phyloP scores from a whole-genome alignment of 163 green algal genomes.

The Coccomyxa subellipsoidea region DNA sequence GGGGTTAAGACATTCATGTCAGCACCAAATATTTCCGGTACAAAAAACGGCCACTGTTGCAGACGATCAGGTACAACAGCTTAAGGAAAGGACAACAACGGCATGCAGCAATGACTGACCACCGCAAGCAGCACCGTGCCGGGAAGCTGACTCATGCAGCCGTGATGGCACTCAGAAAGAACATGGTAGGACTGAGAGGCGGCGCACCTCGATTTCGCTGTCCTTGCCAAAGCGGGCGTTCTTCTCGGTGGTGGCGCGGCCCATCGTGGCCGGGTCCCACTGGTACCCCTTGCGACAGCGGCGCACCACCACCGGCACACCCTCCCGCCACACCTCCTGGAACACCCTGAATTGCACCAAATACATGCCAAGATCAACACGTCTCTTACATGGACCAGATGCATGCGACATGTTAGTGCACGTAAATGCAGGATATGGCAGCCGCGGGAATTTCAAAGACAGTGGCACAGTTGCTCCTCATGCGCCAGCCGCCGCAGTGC shows the following conservation, averaged over 20 bases:
- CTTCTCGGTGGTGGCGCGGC: constrained; percentile 20
- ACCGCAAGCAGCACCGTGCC: no score
- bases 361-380: neutral
- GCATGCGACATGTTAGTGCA: no score
- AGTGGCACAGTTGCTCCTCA: no score
- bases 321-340: constrained; percentile 20
- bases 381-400: no score
- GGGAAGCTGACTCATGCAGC: no score
- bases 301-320: constrained; percentile 25
- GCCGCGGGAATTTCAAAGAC: no score
- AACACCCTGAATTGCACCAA: constrained; percentile 1
- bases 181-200: neutral
- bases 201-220: neutral
- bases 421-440: no score
- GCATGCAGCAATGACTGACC: no score
- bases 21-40: neutral
- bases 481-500: no score
- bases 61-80: no score
- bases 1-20: neutral
- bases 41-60: neutral
- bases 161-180: neutral
- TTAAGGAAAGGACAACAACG: no score
- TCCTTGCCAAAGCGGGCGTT: neutral
- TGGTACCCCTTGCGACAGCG: neutral
- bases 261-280: constrained; percentile 25